A percentile compares a stretch with the other conserved stretches of the same genome.
phyloP scores from a whole-genome alignment of 768 basidiomycete species.

The Psilocybe cubensis region DNA sequence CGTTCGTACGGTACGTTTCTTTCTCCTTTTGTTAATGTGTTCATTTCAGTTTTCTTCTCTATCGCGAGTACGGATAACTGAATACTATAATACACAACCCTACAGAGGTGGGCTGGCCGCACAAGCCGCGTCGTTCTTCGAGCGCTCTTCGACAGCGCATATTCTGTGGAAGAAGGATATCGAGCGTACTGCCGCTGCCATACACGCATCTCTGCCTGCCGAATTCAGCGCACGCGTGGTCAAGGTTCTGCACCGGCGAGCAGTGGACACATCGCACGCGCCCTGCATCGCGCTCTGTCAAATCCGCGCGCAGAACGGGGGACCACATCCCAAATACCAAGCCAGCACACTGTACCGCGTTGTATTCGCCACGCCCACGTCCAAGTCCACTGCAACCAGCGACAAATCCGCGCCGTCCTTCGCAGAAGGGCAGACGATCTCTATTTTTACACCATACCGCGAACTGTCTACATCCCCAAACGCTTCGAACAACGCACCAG shows the following conservation, averaged over 20 bases:
- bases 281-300: slow-evolving; percentile 48
- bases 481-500: not conserved
- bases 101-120: slow-evolving; percentile 65
- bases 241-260: slow-evolving; percentile 42
- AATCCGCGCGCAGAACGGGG: slow-evolving; percentile 26
- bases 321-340: slow-evolving; percentile 23
- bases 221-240: slow-evolving; percentile 50
- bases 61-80: no score
- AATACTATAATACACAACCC: no score
- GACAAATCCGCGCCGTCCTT: slow-evolving; percentile 39
- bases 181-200: slow-evolving; percentile 24
- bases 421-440: slow-evolving; percentile 40
- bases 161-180: slow-evolving; percentile 57
- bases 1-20: slow-evolving; percentile 48
- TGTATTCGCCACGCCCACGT: slow-evolving; percentile 30
- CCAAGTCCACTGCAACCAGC: no score
- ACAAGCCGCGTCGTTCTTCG: slow-evolving; percentile 45
- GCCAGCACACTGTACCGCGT: slow-evolving; percentile 30
- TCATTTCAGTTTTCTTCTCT: no score
- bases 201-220: slow-evolving; percentile 33
- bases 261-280: slow-evolving; percentile 26
- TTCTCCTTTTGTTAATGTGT: not conserved
- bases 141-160: slow-evolving; percentile 47
- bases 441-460: slow-evolving; percentile 57
- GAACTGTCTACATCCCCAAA: slow-evolving; percentile 31